Conservation (phyloP, 371 early-diverging fungal genomes). For the Dinochytrium kinnereticum region DNA sequence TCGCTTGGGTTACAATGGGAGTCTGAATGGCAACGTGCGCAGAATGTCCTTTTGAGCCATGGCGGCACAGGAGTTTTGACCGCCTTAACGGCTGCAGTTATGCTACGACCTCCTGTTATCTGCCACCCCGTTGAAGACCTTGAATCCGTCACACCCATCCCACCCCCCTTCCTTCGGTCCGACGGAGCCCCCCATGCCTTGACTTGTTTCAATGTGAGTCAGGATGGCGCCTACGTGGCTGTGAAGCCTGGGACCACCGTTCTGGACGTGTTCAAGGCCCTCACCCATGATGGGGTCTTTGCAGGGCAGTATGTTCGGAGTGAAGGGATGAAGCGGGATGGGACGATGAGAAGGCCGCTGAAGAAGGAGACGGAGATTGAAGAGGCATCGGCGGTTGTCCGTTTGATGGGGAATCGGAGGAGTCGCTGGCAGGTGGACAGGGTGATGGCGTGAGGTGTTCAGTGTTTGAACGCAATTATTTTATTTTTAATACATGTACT, state of each 20-base stretch:
- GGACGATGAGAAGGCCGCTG: slow-evolving; percentile 12
- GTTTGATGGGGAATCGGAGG: slow-evolving; percentile 34
- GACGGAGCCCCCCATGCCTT: background rate
- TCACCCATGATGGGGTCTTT: slow-evolving; percentile 24
- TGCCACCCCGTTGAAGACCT: slow-evolving; percentile 33
- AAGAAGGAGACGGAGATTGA: slow-evolving; percentile 34
- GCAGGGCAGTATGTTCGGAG: slow-evolving; percentile 34
- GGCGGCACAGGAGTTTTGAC: slow-evolving; percentile 26
- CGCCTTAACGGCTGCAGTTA: slow-evolving; percentile 35
- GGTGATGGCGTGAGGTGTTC: background rate
- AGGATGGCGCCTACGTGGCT: background rate
- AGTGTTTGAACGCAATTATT: background rate
- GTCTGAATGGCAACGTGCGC: slow-evolving; percentile 13
- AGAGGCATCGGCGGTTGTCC: slow-evolving; percentile 2
- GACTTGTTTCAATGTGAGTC: too few species aligned
- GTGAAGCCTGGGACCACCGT: slow-evolving; percentile 38
- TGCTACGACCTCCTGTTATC: slow-evolving; percentile 32
- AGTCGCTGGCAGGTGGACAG: slow-evolving; percentile 29
- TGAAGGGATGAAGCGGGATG: slow-evolving; percentile 27
- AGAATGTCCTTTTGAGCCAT: slow-evolving; percentile 11
- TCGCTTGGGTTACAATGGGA: background rate
- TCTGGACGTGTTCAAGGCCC: slow-evolving; percentile 24
- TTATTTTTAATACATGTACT: background rate
- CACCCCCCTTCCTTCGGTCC: background rate
- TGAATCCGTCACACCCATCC: background rate